These are phyloP conservation scores for cucumber (Cucumis sativus) DNA, from an alignment of 306 rosid species.

Conservation along the genomic window DNA sequence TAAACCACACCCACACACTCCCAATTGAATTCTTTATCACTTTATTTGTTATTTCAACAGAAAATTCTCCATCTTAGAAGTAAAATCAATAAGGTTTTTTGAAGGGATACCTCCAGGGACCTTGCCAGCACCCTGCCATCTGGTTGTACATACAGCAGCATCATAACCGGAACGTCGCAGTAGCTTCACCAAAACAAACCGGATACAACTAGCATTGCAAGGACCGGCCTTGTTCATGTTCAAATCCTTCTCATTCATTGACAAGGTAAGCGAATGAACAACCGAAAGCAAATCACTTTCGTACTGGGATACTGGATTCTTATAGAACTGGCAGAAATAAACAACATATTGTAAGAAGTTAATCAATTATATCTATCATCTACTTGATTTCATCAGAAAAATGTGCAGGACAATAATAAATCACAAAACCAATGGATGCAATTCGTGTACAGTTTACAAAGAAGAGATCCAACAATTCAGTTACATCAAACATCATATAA, in stretches of 20 bases:
- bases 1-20: not conserved
- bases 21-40: not conserved
- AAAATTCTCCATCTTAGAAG: not conserved
- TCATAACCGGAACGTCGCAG: slow-evolving; percentile 72
- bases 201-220: slow-evolving; percentile 75
- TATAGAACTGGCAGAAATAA: slow-evolving; percentile 39
- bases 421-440: not conserved
- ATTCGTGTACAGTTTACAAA: not conserved
- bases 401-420: not conserved
- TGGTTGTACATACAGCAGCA: slow-evolving; percentile 73
- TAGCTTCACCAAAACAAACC: slow-evolving; percentile 70
- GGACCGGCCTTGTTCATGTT: slow-evolving; percentile 41
- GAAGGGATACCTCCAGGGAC: slow-evolving; percentile 80
- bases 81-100: not conserved
- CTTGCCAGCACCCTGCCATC: slow-evolving; percentile 85
- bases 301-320: slow-evolving; percentile 43
- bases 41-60: not conserved
- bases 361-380: not conserved
- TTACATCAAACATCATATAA: not conserved
- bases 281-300: slow-evolving; percentile 58
- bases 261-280: slow-evolving; percentile 57
- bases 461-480: not conserved
- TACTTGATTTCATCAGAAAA: not conserved
- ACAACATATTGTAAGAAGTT: not conserved
- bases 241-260: slow-evolving; percentile 51